Percentiles rank a stretch among this genome's conserved stretches.
Conservation (phyloP, 2,329 filamentous ascomycete genomes). For the Fusarium cyanostomum region DNA sequence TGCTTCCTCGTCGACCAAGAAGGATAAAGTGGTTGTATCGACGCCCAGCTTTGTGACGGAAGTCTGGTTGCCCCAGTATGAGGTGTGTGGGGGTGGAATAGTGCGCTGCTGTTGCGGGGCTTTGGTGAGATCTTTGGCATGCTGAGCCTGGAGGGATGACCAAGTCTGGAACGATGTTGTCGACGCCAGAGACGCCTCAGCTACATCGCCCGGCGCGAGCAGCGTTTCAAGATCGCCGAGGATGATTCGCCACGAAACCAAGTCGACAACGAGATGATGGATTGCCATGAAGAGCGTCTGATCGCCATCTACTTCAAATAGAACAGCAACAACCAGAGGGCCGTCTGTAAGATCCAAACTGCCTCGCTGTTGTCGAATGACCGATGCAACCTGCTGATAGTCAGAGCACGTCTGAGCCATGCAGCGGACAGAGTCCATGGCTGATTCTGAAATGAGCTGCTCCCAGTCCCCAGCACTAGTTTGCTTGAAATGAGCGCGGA, state of each 20-base stretch:
- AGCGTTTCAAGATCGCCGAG: slow-evolving; percentile 11
- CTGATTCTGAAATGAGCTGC: slow-evolving; percentile 2
- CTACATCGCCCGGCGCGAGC: neutral
- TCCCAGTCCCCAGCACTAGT: neutral
- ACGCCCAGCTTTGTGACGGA: neutral
- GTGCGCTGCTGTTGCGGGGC: neutral
- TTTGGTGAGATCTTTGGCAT: neutral
- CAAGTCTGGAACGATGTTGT: slow-evolving; percentile 12
- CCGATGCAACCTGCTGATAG: slow-evolving; percentile 9
- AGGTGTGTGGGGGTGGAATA: slow-evolving; percentile 10
- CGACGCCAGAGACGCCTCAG: neutral
- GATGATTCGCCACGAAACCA: slow-evolving; percentile 17
- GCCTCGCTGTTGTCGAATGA: slow-evolving; percentile 8
- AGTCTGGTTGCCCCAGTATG: slow-evolving; percentile 1
- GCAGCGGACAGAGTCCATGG: slow-evolving; percentile 1
- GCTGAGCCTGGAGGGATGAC: slow-evolving; percentile 10
- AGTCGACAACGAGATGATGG: slow-evolving; percentile 20
- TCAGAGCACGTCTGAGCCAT: neutral
- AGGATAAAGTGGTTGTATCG: neutral
- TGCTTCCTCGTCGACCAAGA: slow-evolving; percentile 1
- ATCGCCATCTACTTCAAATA: slow-evolving; percentile 5
- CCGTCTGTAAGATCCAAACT: slow-evolving; percentile 2
- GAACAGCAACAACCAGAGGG: neutral
- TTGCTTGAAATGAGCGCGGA: slow-evolving; percentile 3
- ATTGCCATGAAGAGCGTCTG: slow-evolving; percentile 12